Percentiles rank a stretch among this genome's conserved stretches.
These are phyloP conservation scores for Poa annua DNA, from an alignment of 176 grass and related monocot species.

Conservation along the genomic window DNA sequence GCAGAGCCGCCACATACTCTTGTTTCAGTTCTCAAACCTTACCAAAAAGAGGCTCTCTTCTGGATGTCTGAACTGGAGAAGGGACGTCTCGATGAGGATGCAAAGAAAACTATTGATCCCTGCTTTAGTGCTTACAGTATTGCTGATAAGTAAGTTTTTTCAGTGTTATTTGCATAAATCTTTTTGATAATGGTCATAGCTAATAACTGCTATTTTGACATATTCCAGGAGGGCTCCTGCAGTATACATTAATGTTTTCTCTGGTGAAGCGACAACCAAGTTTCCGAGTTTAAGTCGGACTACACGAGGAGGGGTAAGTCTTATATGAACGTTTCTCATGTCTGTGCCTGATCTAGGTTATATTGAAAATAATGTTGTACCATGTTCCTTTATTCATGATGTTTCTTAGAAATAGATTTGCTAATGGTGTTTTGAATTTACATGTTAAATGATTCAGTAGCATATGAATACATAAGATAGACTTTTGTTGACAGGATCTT, in stretches of 20 bases:
- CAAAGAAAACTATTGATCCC: conserved; percentile 71
- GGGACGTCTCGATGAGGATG: conserved; percentile 52
- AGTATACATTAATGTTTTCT: conserved; percentile 84
- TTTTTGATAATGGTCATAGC: not conserved
- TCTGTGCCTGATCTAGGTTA: conserved; percentile 27
- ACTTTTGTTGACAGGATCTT: not conserved
- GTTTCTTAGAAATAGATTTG: conserved; percentile 21
- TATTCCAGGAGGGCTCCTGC: conserved; percentile 63
- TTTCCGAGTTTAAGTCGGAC: conserved; percentile 73
- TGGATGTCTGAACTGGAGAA: conserved; percentile 96
- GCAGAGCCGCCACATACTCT: conserved; percentile 72
- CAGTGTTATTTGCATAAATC: not conserved
- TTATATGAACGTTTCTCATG: conserved; percentile 31
- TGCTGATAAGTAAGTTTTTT: conserved; percentile 66
- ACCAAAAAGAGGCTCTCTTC: conserved; percentile 90
- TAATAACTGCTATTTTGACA: not conserved
- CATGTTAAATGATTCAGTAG: not conserved
- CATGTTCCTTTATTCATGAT: not conserved
- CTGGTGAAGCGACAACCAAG: conserved; percentile 71
- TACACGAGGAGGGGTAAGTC: conserved; percentile 80
- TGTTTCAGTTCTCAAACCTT: conserved; percentile 70
- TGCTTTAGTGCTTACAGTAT: conserved; percentile 84
- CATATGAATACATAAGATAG: not conserved
- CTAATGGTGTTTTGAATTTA: conserved; percentile 2
- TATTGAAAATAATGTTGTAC: conserved; percentile 2